Conservation (phyloP, 228 moss, liverwort and hornwort genomes). For the Sphagnum fallax region DNA sequence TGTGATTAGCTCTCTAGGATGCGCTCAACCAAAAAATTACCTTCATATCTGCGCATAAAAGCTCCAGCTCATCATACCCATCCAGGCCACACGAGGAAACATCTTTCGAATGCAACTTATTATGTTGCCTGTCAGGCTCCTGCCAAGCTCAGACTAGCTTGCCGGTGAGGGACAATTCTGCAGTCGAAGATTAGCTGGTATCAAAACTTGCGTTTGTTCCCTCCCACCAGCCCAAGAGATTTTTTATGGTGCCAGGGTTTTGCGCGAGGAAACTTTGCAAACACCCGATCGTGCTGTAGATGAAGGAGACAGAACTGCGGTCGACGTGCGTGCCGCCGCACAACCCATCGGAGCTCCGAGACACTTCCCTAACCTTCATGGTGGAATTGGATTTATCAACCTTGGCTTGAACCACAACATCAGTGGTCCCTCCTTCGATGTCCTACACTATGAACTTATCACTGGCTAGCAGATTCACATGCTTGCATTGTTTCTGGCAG, state of each 20-base stretch:
- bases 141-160: slow-evolving; percentile 23
- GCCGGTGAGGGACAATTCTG: slow-evolving; percentile 21
- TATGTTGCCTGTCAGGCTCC: background rate
- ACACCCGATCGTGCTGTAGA: slow-evolving; percentile 24
- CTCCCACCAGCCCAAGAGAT: slow-evolving; percentile 28
- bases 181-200: slow-evolving; percentile 7
- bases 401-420: slow-evolving; percentile 25
- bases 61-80: slow-evolving; percentile 23
- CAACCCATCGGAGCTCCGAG: slow-evolving; percentile 34
- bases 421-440: slow-evolving; percentile 24
- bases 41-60: slow-evolving; percentile 16
- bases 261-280: slow-evolving; percentile 22
- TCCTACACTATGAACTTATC: slow-evolving; percentile 28
- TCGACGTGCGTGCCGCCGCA: slow-evolving; percentile 47
- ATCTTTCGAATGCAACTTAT: no score
- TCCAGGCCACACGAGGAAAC: no score
- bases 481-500: slow-evolving; percentile 13
- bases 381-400: no score
- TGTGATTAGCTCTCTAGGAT: background rate
- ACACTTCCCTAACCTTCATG: slow-evolving; percentile 30
- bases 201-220: slow-evolving; percentile 25
- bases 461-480: slow-evolving; percentile 2
- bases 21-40: slow-evolving; percentile 5
- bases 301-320: slow-evolving; percentile 15
- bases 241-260: slow-evolving; percentile 15